Evolutionary conservation across 2,329 filamentous ascomycete species (phyloP).

Genomic region (Cladophialophora immunda): DNA sequence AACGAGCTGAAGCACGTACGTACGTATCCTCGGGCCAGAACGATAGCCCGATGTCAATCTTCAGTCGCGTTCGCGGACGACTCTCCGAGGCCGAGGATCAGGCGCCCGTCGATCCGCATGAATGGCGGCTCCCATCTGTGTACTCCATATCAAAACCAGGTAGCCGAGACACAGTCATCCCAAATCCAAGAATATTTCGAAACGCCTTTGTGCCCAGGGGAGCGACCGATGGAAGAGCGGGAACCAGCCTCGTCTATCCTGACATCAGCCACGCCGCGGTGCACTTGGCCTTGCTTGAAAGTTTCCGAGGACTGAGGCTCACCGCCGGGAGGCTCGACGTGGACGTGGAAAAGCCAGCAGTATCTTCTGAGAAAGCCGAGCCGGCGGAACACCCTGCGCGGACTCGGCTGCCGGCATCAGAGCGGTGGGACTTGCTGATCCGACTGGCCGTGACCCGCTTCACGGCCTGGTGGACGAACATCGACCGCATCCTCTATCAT

Average conservation of each 20-base stretch:
- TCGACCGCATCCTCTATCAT: constrained; percentile 28
- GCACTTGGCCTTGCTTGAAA: constrained; percentile 34
- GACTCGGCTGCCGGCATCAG: too few relatives aligned
- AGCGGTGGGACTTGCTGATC: constrained; percentile 31
- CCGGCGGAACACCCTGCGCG: too few relatives aligned
- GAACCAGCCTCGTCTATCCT: constrained; percentile 24
- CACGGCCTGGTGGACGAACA: constrained; percentile 30
- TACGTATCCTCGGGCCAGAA: too few relatives aligned
- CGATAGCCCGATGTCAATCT: too few relatives aligned
- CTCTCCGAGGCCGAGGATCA: too few relatives aligned
- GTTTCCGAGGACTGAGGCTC: constrained; percentile 31
- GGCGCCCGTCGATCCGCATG: constrained; percentile 17
- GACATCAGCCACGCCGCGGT: constrained; percentile 30
- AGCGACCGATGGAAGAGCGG: background rate
- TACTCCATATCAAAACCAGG: constrained; percentile 13
- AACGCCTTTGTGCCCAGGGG: constrained; percentile 28
- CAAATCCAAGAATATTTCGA: constrained; percentile 26
- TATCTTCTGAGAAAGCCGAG: too few relatives aligned
- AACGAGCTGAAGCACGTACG: too few relatives aligned
- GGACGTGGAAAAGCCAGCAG: constrained; percentile 12
- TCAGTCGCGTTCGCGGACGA: too few relatives aligned
- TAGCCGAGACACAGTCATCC: constrained; percentile 27
- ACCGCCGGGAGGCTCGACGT: constrained; percentile 22
- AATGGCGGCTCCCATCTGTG: constrained; percentile 19
- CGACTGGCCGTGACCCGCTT: constrained; percentile 34